phyloP scores from a whole-genome alignment of 2,329 filamentous ascomycete species.

The Sporothrix euskadiensis region DNA sequence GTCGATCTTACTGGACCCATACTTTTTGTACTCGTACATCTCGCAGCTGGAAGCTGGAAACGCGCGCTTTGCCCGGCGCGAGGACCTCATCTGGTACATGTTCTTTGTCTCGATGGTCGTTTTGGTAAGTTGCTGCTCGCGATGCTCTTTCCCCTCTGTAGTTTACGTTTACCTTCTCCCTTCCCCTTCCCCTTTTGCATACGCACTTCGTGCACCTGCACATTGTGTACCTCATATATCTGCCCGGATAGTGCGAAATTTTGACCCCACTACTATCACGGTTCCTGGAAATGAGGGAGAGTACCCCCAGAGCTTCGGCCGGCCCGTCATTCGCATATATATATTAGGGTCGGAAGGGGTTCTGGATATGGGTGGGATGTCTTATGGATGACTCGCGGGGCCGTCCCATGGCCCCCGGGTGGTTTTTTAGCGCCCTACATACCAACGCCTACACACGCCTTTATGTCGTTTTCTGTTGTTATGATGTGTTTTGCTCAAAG shows the following conservation, averaged over 20 bases:
- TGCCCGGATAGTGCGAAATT: slow-evolving; percentile 70
- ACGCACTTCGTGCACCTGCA: slow-evolving; percentile 40
- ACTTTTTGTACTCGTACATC: slow-evolving; percentile 77
- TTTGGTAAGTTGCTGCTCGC: slow-evolving; percentile 64
- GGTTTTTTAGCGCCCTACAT: slow-evolving; percentile 66
- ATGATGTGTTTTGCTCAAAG: background rate
- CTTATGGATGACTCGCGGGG: slow-evolving; percentile 67
- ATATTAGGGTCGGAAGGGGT: slow-evolving; percentile 58
- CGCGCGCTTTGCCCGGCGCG: slow-evolving; percentile 70
- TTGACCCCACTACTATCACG: slow-evolving; percentile 68
- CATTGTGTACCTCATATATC: slow-evolving; percentile 62
- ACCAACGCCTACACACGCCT: slow-evolving; percentile 24
- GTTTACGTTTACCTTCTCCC: slow-evolving; percentile 20
- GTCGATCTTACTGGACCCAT: slow-evolving; percentile 69
- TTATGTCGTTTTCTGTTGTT: background rate
- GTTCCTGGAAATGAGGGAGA: slow-evolving; percentile 86
- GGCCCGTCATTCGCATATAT: slow-evolving; percentile 66
- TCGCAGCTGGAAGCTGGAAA: slow-evolving; percentile 71
- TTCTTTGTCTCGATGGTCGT: slow-evolving; percentile 71
- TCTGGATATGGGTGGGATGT: slow-evolving; percentile 74
- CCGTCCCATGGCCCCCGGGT: slow-evolving; percentile 56
- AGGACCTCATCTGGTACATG: slow-evolving; percentile 79
- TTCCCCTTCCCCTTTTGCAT: slow-evolving; percentile 18
- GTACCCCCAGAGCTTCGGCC: slow-evolving; percentile 64
- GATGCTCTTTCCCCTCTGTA: slow-evolving; percentile 19